A percentile compares a stretch with the other conserved stretches of the same genome.
Conservation (phyloP, 1,139 yeast genomes). For the Geotrichum klebahnii region DNA sequence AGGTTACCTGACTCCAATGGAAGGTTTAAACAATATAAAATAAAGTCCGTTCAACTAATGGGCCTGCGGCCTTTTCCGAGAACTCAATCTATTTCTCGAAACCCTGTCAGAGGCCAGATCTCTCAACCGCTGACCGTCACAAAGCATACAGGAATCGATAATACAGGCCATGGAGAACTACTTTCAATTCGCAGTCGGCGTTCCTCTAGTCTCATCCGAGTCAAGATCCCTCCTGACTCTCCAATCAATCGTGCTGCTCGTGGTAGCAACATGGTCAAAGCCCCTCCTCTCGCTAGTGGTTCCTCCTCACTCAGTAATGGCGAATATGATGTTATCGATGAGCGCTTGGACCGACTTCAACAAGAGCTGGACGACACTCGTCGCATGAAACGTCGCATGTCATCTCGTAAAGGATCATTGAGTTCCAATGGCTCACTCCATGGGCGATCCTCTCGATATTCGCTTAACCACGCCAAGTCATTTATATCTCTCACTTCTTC, state of each 20-base stretch:
- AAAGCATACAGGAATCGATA: slow-evolving; percentile 17
- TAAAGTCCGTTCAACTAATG: slow-evolving; percentile 13
- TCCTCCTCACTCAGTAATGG: not conserved
- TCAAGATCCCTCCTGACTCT: slow-evolving; percentile 1
- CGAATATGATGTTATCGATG: slow-evolving; percentile 17
- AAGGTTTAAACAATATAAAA: slow-evolving; percentile 8
- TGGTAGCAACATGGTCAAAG: not conserved
- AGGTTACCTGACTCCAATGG: not conserved
- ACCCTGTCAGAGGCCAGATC: slow-evolving; percentile 2
- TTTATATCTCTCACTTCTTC: slow-evolving; percentile 16
- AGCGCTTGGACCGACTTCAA: slow-evolving; percentile 15
- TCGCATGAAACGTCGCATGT: slow-evolving; percentile 11
- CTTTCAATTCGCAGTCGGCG: slow-evolving; percentile 8
- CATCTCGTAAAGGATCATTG: slow-evolving; percentile 1
- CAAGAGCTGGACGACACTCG: slow-evolving; percentile 20
- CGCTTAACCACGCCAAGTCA: slow-evolving; percentile 10
- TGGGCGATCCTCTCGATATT: not conserved
- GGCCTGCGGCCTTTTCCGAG: slow-evolving; percentile 14
- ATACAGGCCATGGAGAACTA: slow-evolving; percentile 14
- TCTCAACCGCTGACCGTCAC: slow-evolving; percentile 19
- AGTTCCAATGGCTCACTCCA: not conserved
- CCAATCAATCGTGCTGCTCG: not conserved
- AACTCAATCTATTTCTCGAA: not conserved
- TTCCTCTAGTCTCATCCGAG: slow-evolving; percentile 1
- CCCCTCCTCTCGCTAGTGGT: not conserved